Evolutionary conservation across 2,329 filamentous ascomycete genomes (phyloP).

Genomic region (Cytospora chrysosperma): DNA sequence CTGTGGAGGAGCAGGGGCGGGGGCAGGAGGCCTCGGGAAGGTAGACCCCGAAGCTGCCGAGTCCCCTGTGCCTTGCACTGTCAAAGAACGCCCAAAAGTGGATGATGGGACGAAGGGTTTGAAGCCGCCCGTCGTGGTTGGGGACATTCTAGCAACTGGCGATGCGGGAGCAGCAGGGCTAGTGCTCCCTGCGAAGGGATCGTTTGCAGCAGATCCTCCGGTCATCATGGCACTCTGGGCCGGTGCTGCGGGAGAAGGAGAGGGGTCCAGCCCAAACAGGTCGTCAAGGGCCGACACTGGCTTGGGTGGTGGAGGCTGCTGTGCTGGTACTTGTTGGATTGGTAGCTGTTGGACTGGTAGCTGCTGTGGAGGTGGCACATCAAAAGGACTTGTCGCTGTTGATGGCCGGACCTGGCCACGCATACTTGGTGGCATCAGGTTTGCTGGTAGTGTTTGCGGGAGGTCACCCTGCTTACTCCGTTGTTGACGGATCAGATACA

Average conservation of each 20-base stretch:
- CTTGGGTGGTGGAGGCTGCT: slow-evolving; percentile 40
- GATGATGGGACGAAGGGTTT: slow-evolving; percentile 93
- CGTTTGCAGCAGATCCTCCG: slow-evolving; percentile 62
- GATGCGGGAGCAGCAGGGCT: slow-evolving; percentile 52
- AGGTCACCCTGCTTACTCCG: slow-evolving; percentile 69
- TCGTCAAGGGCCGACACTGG: slow-evolving; percentile 78
- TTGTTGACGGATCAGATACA: slow-evolving; percentile 94
- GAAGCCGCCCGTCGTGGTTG: slow-evolving; percentile 56
- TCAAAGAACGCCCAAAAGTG: slow-evolving; percentile 82
- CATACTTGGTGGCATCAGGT: slow-evolving; percentile 83
- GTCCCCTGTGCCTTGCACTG: slow-evolving; percentile 72
- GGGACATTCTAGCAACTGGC: slow-evolving; percentile 46
- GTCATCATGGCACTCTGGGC: slow-evolving; percentile 66
- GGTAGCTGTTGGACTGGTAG: slow-evolving; percentile 29
- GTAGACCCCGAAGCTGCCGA: slow-evolving; percentile 44
- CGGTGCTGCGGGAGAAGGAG: slow-evolving; percentile 47
- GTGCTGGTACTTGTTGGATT: slow-evolving; percentile 36
- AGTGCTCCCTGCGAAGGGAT: slow-evolving; percentile 60
- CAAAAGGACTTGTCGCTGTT: slow-evolving; percentile 50
- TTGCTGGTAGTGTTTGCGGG: slow-evolving; percentile 75
- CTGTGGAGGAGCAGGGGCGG: slow-evolving; percentile 29
- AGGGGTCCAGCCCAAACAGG: slow-evolving; percentile 85
- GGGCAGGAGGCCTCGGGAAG: slow-evolving; percentile 33
- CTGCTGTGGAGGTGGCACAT: slow-evolving; percentile 40
- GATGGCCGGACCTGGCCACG: slow-evolving; percentile 59